A percentile compares a stretch with the other conserved stretches of the same genome.
phyloP scores from a whole-genome alignment of 2,329 filamentous ascomycete genomes.

The Xylaria sp. region DNA sequence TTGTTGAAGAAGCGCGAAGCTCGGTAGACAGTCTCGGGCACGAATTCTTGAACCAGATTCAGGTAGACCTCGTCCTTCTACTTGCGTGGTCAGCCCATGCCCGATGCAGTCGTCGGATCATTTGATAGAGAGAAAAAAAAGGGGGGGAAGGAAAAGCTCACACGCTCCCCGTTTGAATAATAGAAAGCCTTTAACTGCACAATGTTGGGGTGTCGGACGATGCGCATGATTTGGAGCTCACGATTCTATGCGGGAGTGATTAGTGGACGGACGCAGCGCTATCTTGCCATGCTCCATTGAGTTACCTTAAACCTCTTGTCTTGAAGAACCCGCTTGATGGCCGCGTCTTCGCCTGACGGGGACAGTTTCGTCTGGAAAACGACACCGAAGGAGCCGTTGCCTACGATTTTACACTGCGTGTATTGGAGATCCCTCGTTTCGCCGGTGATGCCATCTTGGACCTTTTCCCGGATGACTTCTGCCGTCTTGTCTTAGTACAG shows the following conservation, averaged over 20 bases:
- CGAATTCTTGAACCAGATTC: constrained; percentile 96
- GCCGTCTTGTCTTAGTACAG: constrained; percentile 28
- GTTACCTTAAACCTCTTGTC: constrained; percentile 99
- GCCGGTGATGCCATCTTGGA: constrained; percentile 96
- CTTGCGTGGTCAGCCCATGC: constrained; percentile 18
- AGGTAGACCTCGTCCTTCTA: constrained; percentile 98
- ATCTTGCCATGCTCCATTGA: constrained; percentile 5
- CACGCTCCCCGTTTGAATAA: constrained; percentile 97
- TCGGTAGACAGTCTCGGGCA: constrained; percentile 97
- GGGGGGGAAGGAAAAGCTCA: no score
- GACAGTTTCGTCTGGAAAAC: constrained; percentile 99
- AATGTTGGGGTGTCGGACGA: constrained; percentile 97
- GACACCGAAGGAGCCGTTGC: constrained; percentile 97
- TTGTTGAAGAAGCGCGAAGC: constrained; percentile 99
- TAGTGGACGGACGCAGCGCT: constrained; percentile 14
- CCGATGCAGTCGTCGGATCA: not conserved
- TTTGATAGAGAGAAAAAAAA: no score
- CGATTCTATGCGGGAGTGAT: constrained; percentile 69
- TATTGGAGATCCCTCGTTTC: constrained; percentile 97
- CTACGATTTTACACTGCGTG: constrained; percentile 99
- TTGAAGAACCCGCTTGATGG: constrained; percentile 97
- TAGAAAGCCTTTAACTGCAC: constrained; percentile 99
- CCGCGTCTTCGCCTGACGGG: constrained; percentile 96
- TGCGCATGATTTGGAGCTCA: constrained; percentile 99
- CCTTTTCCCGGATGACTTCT: constrained; percentile 99